Evolutionary conservation across 2,329 filamentous ascomycete genomes (phyloP).

Genomic region (Alternaria dauci): DNA sequence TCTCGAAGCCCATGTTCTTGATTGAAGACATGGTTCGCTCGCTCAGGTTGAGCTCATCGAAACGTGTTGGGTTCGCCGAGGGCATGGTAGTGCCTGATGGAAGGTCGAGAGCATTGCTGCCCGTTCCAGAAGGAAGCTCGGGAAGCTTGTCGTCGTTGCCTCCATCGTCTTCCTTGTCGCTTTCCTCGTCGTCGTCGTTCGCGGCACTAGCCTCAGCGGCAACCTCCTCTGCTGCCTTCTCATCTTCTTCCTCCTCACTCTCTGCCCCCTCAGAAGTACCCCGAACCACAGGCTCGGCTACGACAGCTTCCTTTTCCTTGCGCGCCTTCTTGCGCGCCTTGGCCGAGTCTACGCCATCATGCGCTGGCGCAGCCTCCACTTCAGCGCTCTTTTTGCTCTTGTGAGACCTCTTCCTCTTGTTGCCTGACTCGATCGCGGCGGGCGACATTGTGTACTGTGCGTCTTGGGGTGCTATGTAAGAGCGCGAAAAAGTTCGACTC

Average conservation of each 20-base stretch:
- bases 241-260: conserved; percentile 45
- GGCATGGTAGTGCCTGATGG: conserved; percentile 67
- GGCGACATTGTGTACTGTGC: conserved; percentile 44
- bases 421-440: conserved; percentile 50
- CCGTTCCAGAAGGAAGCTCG: conserved; percentile 18
- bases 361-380: conserved; percentile 24
- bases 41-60: conserved; percentile 83
- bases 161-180: conserved; percentile 38
- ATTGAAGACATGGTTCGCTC: conserved; percentile 90
- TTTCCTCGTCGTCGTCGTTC: conserved; percentile 36
- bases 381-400: conserved; percentile 47
- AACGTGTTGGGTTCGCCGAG: conserved; percentile 71
- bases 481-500: conserved; percentile 16
- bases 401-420: conserved; percentile 61
- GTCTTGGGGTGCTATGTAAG: not conserved
- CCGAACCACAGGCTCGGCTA: conserved; percentile 30
- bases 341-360: conserved; percentile 38
- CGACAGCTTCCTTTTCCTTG: conserved; percentile 48
- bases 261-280: conserved; percentile 42
- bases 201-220: conserved; percentile 29
- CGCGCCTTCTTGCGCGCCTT: conserved; percentile 48
- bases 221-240: conserved; percentile 45
- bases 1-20: conserved; percentile 89
- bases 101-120: conserved; percentile 53
- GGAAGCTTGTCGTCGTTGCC: conserved; percentile 28